Base-by-base conservation (phyloP, 768 basidiomycete species). In the Xerocomellus dryophilus region DNA sequence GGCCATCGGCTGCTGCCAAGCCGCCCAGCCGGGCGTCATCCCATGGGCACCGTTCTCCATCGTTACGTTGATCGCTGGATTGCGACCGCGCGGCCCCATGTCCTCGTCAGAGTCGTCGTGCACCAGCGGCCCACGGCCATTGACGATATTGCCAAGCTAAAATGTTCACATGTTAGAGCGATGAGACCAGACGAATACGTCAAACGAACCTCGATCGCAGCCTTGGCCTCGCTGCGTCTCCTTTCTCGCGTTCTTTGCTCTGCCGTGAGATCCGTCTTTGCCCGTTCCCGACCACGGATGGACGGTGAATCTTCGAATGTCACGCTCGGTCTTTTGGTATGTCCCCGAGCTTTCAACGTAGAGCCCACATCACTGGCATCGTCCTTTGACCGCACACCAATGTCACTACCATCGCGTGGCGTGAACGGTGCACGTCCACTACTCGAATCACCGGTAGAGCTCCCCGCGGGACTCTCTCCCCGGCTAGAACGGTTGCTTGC, bases 91-190 rank as follows among this genome's bases (percentile, higher is more conserved):
- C 34, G 17, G 3, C 18, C 34, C 23, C 72, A 66, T 69, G 74
- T 77, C 58, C 58, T 76, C 78, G 66, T 74, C 78, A 50, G 60
- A 58, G 38, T 80, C 78, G 20, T 82, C 78, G 42, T 78, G 77
- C 44, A 81, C 72, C 39, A 84, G 66, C 3, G 88, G 85, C 17
- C 83, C 84, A 32, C 77, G 82, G 7, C 91, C 89, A 65, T 93
- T 91, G 62, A 93, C 82, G 43, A 90, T 86, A 57, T 91, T 90
- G n/a, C 92, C 90, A 36, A 93, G 83, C 92, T 93, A 62, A 45
- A 34, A 14, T 5, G 32, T 9, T 7, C 58, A 54, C 31, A n/a
- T 6, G 12, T 64, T 5, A 65, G 38, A 34, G 44, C 25, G 17
- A 56, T 3, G 15, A 20, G 2, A 8, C 1, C 4, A 27, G 1